Base-by-base conservation (phyloP, 176 grass and related monocot genomes). In the Ananas comosus region DNA sequence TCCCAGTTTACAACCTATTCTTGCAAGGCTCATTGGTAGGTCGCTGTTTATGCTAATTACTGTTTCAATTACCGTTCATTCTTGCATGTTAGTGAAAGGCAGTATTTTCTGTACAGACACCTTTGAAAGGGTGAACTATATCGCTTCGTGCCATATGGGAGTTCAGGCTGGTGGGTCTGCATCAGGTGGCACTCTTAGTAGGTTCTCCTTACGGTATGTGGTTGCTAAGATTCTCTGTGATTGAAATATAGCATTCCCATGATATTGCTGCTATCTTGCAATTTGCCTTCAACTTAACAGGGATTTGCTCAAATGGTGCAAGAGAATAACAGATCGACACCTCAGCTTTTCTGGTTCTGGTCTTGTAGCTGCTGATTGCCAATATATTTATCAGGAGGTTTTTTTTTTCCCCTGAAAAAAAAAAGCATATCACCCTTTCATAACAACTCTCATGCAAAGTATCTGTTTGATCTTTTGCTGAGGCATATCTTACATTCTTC, bases 261-360 rank as follows among this genome's bases (percentile, higher is more conserved):
- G 8, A 16, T 59, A 17, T 59, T 59, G 54, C 14, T 19, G 19
- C 54, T 17, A 17, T 59, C 13, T 59, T 59, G 33, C 33, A 59
- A 59, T 14, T 59, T 17, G 1, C 16, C 8, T 59, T 18, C 61
- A 78, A 1, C 28, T 79, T 78, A 67, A 3, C 53, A 96, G 92
- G 88, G 88, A 96, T 63, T 67, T 96, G 68, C 83, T 96, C 67
- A 96, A 96, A 75, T 96, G 88, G 92, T 96, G 88, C 77, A 91
- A 91, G 79, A 91, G 92, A 87, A 86, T 92, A 75, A 66, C 66
- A 59, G 83, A 79, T 58, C 57, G 50, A 28, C 67, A 80, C 82
- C 50, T 91, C 23, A 82, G 73, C 65, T 78, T 70, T 80, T 79
- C 81, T 66, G 79, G 79, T 21, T 25, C 65, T 51, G 74, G 83